phyloP scores from a whole-genome alignment of 345 rosid genomes.

The Turnera subulata region DNA sequence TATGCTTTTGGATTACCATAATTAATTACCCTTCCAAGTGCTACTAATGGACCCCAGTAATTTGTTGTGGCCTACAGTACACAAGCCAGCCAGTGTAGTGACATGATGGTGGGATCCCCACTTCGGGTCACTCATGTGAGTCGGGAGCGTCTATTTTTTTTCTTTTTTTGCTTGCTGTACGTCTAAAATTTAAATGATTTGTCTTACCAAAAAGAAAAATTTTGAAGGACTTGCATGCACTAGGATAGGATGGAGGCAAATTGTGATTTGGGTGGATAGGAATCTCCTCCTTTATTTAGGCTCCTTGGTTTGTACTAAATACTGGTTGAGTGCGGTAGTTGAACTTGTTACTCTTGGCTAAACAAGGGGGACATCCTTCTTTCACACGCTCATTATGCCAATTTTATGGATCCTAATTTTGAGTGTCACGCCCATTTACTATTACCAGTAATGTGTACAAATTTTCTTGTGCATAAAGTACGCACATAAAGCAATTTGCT shows the following conservation, averaged over 20 bases:
- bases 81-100: slow-evolving; percentile 11
- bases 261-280: slow-evolving; percentile 6
- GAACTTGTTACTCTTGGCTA: slow-evolving; percentile 20
- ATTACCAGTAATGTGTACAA: no score
- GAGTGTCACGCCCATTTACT: no score
- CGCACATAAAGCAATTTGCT: no score
- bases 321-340: slow-evolving; percentile 33
- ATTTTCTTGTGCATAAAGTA: no score
- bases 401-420: neutral
- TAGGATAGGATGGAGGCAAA: slow-evolving; percentile 2
- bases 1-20: neutral
- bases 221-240: slow-evolving; percentile 12
- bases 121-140: neutral
- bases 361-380: slow-evolving; percentile 3
- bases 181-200: no score
- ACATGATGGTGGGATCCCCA: slow-evolving; percentile 15
- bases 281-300: slow-evolving; percentile 5
- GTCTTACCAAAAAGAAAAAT: no score
- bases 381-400: neutral
- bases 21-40: neutral
- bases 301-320: neutral
- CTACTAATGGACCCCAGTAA: neutral
- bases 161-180: no score
- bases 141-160: slow-evolving; percentile 16
- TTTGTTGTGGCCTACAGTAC: neutral